Base-by-base conservation (phyloP, 2,329 filamentous ascomycete genomes). In the Pleomassaria siparia region DNA sequence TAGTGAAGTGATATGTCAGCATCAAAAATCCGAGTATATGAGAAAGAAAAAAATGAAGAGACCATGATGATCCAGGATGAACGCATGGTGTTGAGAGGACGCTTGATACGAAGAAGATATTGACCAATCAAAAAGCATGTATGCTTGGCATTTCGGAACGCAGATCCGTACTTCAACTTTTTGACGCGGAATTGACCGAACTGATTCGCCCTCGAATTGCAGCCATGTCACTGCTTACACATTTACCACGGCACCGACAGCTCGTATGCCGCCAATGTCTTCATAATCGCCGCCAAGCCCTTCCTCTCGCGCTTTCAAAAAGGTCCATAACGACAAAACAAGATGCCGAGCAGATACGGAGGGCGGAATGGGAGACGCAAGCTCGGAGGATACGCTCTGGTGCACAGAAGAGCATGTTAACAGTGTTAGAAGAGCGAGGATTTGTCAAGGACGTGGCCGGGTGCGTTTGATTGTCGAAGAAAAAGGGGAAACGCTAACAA, bases 401-500 rank as follows among this genome's bases (percentile, higher is more conserved):
- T 2, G 43, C 51, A 15, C 59, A 67, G 47, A 56, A 68, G 52
- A 70, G 67, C 58, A 77, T 86, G 44, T 83, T 87, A 72, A 80
- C 82, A 43, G 59, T 86, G 15, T 75, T 94, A 11, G 81, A 88
- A 57, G 84, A 88, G 69, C 78, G 89, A 60, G 89, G 88, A 35
- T 84, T 82, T 54, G 75, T 92, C 51, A 88, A 91, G 61, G 83
- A 89, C 54, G 76, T 87, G 26, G 86, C 88, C 55, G 88, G 87
- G 86, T 89, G 75, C 55, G 80, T 67, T 33, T 22, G 42, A 53
- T 41, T 16, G 16, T 40, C 22, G n/a, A 12, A 6, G 6, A 15
- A 13, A 18, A 24, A 7, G 7, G 32, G 26, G 28, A 40, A 15
- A 16, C 40, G 37, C 56, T 64, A 21, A 66, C 49, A 30, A 16